These are phyloP conservation scores for Limonium bicolor DNA, from an alignment of 148 eudicot species.

Conservation along the genomic window DNA sequence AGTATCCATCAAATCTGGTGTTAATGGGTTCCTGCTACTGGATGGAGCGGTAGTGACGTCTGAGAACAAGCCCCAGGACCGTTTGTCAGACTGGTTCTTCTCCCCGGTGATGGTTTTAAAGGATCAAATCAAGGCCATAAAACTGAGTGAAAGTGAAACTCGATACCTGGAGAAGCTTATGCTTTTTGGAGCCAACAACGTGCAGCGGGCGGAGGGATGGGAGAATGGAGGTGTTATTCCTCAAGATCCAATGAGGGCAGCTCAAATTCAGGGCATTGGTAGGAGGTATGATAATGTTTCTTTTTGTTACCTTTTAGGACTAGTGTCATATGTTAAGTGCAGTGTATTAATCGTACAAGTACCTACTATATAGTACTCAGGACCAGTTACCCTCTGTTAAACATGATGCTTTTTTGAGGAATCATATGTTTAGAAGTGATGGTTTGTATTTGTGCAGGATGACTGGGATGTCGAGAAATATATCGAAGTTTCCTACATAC, in stretches of 20 bases:
- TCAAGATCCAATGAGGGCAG: conserved; percentile 53
- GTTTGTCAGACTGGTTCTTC: conserved; percentile 78
- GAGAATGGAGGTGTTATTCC: conserved; percentile 50
- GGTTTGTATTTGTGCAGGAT: conserved; percentile 27
- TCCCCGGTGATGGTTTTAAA: conserved; percentile 74
- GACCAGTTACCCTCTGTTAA: no score
- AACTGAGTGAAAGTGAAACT: conserved; percentile 45
- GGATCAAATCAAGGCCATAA: conserved; percentile 58
- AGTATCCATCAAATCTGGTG: conserved; percentile 46
- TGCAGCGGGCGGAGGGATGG: conserved; percentile 45
- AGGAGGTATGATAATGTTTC: conserved; percentile 41
- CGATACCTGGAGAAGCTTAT: conserved; percentile 50
- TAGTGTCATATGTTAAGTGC: no score
- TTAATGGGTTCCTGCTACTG: conserved; percentile 43
- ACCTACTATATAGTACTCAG: no score
- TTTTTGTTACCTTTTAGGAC: background rate
- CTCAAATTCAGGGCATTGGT: conserved; percentile 82
- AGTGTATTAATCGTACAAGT: no score
- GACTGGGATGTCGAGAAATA: conserved; percentile 55
- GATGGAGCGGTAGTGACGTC: conserved; percentile 46
- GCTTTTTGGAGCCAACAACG: conserved; percentile 47
- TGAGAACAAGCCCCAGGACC: conserved; percentile 66
- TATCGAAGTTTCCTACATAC: conserved; percentile 74
- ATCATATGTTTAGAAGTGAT: no score
- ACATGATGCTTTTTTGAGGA: no score